Evolutionary conservation across 768 basidiomycete genomes (phyloP).

Genomic region (Auriscalpium microsporum): DNA sequence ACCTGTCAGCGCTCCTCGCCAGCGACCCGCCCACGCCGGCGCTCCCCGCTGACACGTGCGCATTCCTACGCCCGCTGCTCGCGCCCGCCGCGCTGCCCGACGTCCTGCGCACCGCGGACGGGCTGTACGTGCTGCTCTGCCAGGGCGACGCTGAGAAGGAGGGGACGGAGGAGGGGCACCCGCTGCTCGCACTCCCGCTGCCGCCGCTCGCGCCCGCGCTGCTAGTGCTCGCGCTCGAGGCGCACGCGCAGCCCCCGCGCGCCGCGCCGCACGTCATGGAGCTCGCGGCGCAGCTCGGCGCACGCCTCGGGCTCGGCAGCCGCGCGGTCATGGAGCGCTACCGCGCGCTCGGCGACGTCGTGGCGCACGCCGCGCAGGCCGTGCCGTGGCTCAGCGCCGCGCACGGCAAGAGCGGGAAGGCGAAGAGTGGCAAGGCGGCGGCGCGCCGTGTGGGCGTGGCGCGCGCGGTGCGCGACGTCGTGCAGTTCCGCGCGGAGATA

Average conservation of each 20-base stretch:
- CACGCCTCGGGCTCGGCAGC: conserved; percentile 40
- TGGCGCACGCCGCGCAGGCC: conserved; percentile 51
- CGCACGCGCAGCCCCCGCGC: conserved; percentile 40
- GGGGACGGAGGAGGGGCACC: conserved; percentile 19
- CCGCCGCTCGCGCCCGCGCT: conserved; percentile 58
- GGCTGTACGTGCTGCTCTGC: conserved; percentile 35
- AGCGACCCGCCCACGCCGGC: conserved; percentile 25
- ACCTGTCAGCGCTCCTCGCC: conserved; percentile 31
- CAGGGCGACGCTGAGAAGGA: conserved; percentile 3
- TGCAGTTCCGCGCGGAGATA: conserved; percentile 60
- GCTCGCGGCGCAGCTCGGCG: conserved; percentile 50
- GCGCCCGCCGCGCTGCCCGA: conserved; percentile 21
- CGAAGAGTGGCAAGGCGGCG: conserved; percentile 20
- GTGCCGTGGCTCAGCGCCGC: conserved; percentile 60
- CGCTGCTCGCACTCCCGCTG: conserved; percentile 29
- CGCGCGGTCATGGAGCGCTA: conserved; percentile 61
- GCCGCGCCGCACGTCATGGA: conserved; percentile 41
- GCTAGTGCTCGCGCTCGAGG: conserved; percentile 64
- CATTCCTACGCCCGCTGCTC: conserved; percentile 3
- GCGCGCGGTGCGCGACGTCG: conserved; percentile 57
- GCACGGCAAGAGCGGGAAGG: conserved; percentile 32
- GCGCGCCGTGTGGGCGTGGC: conserved; percentile 60
- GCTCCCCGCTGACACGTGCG: neutral
- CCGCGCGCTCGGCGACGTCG: conserved; percentile 50
- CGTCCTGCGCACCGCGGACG: conserved; percentile 34